Evolutionary conservation across 371 early-diverging fungal genomes (phyloP).

Genomic region (Circinella umbellata): DNA sequence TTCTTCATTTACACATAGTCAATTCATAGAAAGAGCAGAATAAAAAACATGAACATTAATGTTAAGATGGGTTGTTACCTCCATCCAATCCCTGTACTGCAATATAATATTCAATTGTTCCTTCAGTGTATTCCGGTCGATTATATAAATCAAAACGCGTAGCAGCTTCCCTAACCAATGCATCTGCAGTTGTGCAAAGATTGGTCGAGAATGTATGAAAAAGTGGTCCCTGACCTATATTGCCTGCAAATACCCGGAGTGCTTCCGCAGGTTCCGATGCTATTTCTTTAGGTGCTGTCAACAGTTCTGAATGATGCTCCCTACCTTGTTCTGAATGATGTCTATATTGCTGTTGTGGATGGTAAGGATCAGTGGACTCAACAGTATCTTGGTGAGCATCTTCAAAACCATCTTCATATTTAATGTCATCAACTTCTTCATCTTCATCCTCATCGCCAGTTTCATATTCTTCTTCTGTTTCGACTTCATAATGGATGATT

Average conservation of each 20-base stretch:
- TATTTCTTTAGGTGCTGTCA: neutral
- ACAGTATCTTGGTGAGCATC: constrained; percentile 14
- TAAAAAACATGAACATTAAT: no score
- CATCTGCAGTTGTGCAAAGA: constrained; percentile 51
- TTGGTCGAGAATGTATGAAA: constrained; percentile 58
- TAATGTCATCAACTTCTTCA: constrained; percentile 21
- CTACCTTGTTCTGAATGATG: neutral
- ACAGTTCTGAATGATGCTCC: neutral
- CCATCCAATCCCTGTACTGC: constrained; percentile 66
- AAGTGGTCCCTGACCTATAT: constrained; percentile 55
- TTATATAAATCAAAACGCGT: constrained; percentile 35
- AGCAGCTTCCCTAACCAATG: constrained; percentile 53
- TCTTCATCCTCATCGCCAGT: constrained; percentile 37
- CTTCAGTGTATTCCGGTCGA: constrained; percentile 24
- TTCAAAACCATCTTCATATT: constrained; percentile 19
- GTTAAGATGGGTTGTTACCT: constrained; percentile 30
- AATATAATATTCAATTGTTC: constrained; percentile 50
- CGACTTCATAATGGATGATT: constrained; percentile 45
- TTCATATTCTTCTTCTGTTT: constrained; percentile 41
- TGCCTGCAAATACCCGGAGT: constrained; percentile 62
- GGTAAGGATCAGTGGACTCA: neutral
- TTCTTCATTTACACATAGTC: no score
- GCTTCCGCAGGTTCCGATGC: constrained; percentile 11
- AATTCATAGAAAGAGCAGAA: no score
- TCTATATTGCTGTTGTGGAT: neutral